Base-by-base conservation (phyloP, 805 yeast genomes). In the Priceomyces castillae region DNA sequence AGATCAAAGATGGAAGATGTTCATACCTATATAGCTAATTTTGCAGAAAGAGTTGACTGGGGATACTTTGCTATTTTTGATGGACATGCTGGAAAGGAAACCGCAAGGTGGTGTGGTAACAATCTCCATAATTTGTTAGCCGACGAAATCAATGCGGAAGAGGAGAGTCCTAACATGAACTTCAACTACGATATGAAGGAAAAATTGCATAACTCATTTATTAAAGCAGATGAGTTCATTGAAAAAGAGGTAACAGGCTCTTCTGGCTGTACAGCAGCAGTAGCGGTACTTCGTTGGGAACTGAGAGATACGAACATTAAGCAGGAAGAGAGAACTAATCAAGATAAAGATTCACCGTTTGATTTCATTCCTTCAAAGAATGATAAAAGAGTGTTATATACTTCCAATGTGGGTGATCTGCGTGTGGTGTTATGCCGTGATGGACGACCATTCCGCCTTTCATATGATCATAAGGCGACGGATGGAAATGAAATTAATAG, bases 21-120 rank as follows among this genome's bases (percentile, higher is more conserved):
- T 6, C 98, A 92, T 62, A 86, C 95, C 0, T 88, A 86, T 55
- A 89, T 90, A 31, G 90, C 94, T 51, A 90, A 90, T 68, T 90
- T 86, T 69, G 94, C 90, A n/a, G 95, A 88, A 53, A 64, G 89
- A 44, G 69, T 85, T 23, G 97, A 90, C 61, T 86, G 96, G 85
- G 98, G 97, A 2, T 92, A 87, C 60, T 90, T 92, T 75, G 98
- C 95, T 14, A 77, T 92, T 1, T 92, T 90, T 65, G 99, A 92
- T 64, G 99, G 99, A 9, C 99, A 92, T 66, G 98, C 98, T 2
- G 99, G 99, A 17, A 81, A 81, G 43, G 88, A 82, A 52, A 84
- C 95, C 7, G 95, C 99, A 1, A 80, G 92, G 55, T 90, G 96
- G 95, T 90, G 97, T 68, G 95, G 97, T 0, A 82, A 87, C 49